These are phyloP conservation scores for Aspergillus ellipticus DNA, from an alignment of 495 filamentous ascomycete species.

Conservation along the genomic window DNA sequence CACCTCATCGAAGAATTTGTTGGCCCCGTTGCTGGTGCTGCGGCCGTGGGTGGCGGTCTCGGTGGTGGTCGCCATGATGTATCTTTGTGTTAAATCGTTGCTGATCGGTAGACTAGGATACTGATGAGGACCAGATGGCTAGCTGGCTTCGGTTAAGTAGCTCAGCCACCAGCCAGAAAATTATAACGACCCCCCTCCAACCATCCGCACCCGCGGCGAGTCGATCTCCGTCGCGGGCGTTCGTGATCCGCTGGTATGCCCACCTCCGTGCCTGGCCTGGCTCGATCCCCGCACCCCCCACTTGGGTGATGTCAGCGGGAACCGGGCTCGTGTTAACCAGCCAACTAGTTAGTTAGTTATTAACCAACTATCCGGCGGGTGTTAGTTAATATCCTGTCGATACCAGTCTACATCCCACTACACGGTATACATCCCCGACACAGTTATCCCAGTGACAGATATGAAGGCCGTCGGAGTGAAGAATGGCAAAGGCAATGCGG, in stretches of 20 bases:
- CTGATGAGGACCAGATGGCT: no score
- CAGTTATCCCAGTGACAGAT: background rate
- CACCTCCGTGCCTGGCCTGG: background rate
- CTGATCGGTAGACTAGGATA: no score
- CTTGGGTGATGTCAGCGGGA: background rate
- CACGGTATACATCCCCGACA: no score
- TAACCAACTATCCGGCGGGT: no score
- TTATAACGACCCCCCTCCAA: no score
- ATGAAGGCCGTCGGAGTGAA: background rate
- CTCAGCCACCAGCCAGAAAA: no score
- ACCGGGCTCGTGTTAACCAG: background rate
- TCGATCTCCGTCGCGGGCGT: background rate
- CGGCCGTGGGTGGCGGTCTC: background rate
- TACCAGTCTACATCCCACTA: no score
- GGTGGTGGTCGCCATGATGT: no score
- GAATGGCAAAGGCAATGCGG: background rate
- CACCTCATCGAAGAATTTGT: background rate
- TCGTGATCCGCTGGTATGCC: background rate
- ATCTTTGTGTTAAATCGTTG: no score
- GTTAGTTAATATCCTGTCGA: no score
- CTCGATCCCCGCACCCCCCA: background rate
- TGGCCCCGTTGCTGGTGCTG: background rate
- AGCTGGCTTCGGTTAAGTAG: no score
- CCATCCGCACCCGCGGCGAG: background rate
- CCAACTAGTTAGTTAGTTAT: no score